Percentiles rank a stretch among this genome's conserved stretches.
phyloP scores from a whole-genome alignment of 2,329 filamentous ascomycete genomes.

The Aspergillus sergii region DNA sequence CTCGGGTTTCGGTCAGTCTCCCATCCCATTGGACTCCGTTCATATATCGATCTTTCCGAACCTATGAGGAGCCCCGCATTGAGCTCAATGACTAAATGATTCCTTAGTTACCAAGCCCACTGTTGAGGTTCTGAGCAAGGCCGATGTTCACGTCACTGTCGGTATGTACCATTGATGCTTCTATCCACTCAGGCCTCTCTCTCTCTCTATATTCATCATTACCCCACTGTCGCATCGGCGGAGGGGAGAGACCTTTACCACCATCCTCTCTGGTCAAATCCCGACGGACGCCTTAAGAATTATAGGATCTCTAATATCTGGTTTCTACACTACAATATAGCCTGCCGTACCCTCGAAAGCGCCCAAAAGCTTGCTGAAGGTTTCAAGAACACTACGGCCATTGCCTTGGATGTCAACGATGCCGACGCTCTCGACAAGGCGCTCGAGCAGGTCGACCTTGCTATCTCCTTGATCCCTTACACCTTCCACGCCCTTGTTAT shows the following conservation, averaged over 20 bases:
- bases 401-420: conserved; percentile 83
- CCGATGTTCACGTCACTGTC: conserved; percentile 67
- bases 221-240: neutral
- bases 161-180: conserved; percentile 50
- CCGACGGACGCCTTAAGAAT: neutral
- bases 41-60: neutral
- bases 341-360: conserved; percentile 77
- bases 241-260: neutral
- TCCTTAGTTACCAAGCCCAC: conserved; percentile 61
- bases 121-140: conserved; percentile 63
- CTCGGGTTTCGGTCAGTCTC: conserved; percentile 40
- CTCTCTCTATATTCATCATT: neutral
- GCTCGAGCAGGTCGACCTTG: conserved; percentile 76
- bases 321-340: conserved; percentile 44
- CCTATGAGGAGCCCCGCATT: conserved; percentile 19
- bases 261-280: neutral
- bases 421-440: conserved; percentile 75
- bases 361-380: conserved; percentile 75
- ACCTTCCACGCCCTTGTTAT: conserved; percentile 86
- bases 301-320: conserved; percentile 1
- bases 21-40: neutral
- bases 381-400: conserved; percentile 71
- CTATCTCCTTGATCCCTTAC: conserved; percentile 86
- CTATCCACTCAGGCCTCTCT: neutral
- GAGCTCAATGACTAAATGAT: conserved; percentile 4